Base-by-base conservation (phyloP, 257 asterid species). In the Solanum paucissectum region DNA sequence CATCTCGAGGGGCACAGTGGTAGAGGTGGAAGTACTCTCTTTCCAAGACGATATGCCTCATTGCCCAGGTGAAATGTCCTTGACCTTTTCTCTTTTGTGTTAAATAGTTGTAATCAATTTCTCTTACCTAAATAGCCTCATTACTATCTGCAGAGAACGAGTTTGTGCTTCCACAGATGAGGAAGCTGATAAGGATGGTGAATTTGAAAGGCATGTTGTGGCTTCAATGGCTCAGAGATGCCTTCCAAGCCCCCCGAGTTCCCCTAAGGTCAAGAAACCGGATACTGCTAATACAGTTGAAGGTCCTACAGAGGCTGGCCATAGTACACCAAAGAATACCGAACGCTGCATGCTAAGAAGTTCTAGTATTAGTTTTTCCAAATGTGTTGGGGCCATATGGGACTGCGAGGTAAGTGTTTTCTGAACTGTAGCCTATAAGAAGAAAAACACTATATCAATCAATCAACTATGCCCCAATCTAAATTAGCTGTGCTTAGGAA, bases 21-120 rank as follows among this genome's bases (percentile, higher is more conserved):
- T 40, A 94, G 91, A 92, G 91, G 77, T 73, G 89, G 90, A 83
- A 93, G 91, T 90, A 86, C 88, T 83, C 91, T 82, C 71, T 82
- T 95, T 90, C 98, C 98, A 46, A 92, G 99, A 87, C 96, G 98
- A 40, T 95, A 96, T 91, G 97, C 98, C 77, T 95, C 99, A 37
- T 90, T 95, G 91, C 99, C 99, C 73, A 94, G 99, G 99, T 94
- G 90, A 88, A 84, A 71, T 82, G 71, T 3, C 86, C 32, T 82
- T 55, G 64, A 55, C 25, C 25, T 55, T 55, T 11, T 55, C 44
- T 49, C 20, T 82, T 49, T 52, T 82, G 32, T 29, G n/a, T 49
- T 32, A 49, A 18, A 5, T 58, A 60, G 38, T 16, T 25, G 18
- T 62, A 69, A 71, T 87, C 37, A 69, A 29, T 13, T 87, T 87